Percentiles rank a stretch among this genome's conserved stretches.
Conservation (phyloP, 164 flowering plant species). For the Magnolia changhungtana region DNA sequence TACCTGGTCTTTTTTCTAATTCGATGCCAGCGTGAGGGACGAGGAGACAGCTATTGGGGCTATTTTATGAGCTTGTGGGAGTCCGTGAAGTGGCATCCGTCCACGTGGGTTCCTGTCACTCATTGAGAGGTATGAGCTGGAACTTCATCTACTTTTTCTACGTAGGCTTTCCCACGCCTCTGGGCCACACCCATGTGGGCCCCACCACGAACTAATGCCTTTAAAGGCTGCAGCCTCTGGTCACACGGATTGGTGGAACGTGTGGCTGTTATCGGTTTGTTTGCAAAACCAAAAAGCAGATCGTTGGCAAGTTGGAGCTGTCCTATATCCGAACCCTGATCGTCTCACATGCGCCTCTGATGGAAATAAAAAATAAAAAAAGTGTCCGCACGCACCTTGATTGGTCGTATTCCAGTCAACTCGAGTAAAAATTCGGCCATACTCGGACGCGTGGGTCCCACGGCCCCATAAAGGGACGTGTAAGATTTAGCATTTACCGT, state of each 20-base stretch:
- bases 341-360: not conserved
- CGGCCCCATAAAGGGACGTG: too few species aligned
- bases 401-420: not conserved
- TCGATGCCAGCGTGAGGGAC: not conserved
- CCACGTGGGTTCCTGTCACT: constrained; percentile 18
- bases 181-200: not conserved
- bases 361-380: not conserved
- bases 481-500: too few species aligned
- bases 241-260: not conserved
- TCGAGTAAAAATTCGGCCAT: not conserved
- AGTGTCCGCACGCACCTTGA: too few species aligned
- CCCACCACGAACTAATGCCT: not conserved
- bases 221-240: constrained; percentile 1
- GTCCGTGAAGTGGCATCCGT: constrained; percentile 11
- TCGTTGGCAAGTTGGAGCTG: not conserved
- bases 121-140: constrained; percentile 14
- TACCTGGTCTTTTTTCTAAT: not conserved
- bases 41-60: constrained; percentile 7
- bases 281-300: not conserved
- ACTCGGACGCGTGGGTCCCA: too few species aligned
- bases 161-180: not conserved
- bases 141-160: constrained; percentile 1
- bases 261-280: not conserved
- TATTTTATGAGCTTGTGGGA: not conserved
- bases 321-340: not conserved